These are phyloP conservation scores for Castanea crenata DNA, from an alignment of 306 rosid species.

Conservation along the genomic window DNA sequence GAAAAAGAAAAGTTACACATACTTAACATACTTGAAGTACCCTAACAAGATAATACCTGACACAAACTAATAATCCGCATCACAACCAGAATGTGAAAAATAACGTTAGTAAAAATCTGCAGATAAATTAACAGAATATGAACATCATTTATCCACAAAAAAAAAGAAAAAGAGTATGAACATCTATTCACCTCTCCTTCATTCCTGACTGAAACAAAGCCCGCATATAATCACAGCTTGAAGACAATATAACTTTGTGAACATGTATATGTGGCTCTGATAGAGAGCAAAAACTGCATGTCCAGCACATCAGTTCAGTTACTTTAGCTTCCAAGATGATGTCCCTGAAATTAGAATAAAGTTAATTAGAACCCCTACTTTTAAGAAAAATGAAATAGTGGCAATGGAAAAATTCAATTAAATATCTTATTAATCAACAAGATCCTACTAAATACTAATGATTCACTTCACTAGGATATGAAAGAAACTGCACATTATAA, in stretches of 20 bases:
- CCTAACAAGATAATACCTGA: not conserved
- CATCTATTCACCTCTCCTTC: conserved; percentile 68
- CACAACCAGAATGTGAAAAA: not conserved
- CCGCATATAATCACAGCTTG: conserved; percentile 69
- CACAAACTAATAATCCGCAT: not conserved
- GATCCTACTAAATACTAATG: conserved; percentile 12
- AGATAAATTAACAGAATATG: not conserved
- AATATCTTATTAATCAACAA: conserved; percentile 11
- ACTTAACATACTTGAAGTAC: too few relatives aligned
- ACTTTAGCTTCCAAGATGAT: conserved; percentile 63
- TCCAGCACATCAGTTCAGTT: conserved; percentile 49
- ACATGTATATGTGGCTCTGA: conserved; percentile 68
- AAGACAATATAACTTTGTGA: conserved; percentile 76
- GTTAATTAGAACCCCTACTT: conserved; percentile 18
- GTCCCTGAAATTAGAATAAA: conserved; percentile 58
- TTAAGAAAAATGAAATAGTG: conserved; percentile 15
- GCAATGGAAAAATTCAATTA: conserved; percentile 9
- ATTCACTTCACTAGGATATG: not conserved
- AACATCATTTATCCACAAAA: not conserved
- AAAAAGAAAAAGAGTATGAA: not conserved
- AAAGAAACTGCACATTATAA: not conserved
- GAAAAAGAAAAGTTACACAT: too few relatives aligned
- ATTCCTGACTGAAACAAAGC: conserved; percentile 83
- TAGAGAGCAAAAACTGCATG: conserved; percentile 56
- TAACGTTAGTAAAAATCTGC: not conserved